Evolutionary conservation across 352 stramenopile species (phyloP), one percentile per base, ranked within the genome.

Genomic region (Phytopythium litorale): DNA sequence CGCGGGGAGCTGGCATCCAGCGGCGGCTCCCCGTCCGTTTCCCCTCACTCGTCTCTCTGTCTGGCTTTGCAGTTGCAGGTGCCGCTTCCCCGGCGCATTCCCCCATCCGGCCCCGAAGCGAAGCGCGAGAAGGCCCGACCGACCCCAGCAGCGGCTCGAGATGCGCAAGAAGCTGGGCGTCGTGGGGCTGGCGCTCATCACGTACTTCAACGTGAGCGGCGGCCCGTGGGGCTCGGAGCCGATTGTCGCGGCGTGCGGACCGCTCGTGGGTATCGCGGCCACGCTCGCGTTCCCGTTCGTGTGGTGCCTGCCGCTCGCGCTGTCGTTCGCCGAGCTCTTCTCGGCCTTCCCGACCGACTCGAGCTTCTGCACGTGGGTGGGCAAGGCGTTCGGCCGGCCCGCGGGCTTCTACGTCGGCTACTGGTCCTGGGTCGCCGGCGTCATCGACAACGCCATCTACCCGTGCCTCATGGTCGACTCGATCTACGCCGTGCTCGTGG

Each of bases 391-490:
- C 67, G 86, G 84, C 8, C 74, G 79, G 23, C 84, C 86, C 62
- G 91, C 89, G 88, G 88, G 84, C 58, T 96, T 96, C 69, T 79
- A 93, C 45, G 79, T 92, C 32, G 85, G 84, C 43, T 95, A 77
- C 55, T 94, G 84, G 88, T 91, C 75, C 53, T 96, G 87, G 87
- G 79, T 88, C 30, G 73, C 77, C 7, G 82, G 78, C 25, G 81
- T 94, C 56, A 93, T 94, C 59, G 86, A 94, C 70, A 93, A 91
- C 43, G 81, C 84, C 51, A 91, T 93, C 71, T 95, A 94, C 57
- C 87, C 87, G 9, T 89, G 83, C 58, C 67, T 96, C 3, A 88
- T 91, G 46, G 85, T 92, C 43, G 84, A 94, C 67, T 89, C 83
- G 18, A 63, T 91, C 33, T 66, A 73, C 55, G 55, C 55, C 23